Percentiles rank a stretch among this genome's conserved stretches.
Conservation (phyloP, 2,329 filamentous ascomycete species). For the Rugonectria rugulosa region DNA sequence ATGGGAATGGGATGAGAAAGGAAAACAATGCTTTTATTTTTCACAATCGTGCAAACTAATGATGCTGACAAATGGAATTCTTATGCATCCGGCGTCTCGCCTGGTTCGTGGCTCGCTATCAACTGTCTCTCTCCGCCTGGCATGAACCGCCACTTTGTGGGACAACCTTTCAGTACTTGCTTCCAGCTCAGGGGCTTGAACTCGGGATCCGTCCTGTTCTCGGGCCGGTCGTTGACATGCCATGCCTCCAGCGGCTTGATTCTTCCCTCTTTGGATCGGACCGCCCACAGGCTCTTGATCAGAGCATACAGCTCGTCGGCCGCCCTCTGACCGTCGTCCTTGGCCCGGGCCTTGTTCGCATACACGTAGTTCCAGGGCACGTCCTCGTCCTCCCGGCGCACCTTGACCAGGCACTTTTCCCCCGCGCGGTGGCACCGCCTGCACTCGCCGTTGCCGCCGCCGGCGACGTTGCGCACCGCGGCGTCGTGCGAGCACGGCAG, state of each 20-base stretch:
- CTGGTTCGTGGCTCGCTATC: neutral
- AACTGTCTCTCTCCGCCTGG: neutral
- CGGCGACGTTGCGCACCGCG: slow-evolving; percentile 32
- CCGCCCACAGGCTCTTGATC: slow-evolving; percentile 10
- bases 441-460: slow-evolving; percentile 51
- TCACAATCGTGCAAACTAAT: no score
- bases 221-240: slow-evolving; percentile 20
- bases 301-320: slow-evolving; percentile 2
- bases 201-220: slow-evolving; percentile 3
- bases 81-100: neutral
- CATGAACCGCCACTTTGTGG: slow-evolving; percentile 8
- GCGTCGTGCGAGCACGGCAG: slow-evolving; percentile 37
- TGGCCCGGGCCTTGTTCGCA: neutral
- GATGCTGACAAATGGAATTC: neutral
- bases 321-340: neutral
- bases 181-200: slow-evolving; percentile 23
- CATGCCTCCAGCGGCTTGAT: slow-evolving; percentile 24
- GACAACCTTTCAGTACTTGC: slow-evolving; percentile 18
- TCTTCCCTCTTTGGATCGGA: neutral
- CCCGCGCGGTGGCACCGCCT: slow-evolving; percentile 36
- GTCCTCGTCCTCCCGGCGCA: slow-evolving; percentile 64
- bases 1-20: no score
- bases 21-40: no score
- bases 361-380: slow-evolving; percentile 11
- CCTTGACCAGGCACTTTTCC: slow-evolving; percentile 46